Percentiles rank a stretch among this genome's conserved stretches.
Evolutionary conservation across 148 eudicot species (phyloP).

Genomic region (Tetragonia tetragonoides): DNA sequence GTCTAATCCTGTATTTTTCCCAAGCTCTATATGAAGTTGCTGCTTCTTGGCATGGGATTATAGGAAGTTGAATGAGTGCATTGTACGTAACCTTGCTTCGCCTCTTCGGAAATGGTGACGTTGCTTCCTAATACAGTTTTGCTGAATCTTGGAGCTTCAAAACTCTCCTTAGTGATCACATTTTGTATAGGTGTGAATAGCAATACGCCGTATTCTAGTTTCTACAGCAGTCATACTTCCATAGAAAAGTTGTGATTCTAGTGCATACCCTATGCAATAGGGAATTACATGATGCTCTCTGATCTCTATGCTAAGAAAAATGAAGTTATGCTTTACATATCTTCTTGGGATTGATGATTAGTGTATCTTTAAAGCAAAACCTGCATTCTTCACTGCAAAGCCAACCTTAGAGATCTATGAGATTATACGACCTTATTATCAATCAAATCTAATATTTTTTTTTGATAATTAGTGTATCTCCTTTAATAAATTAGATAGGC

Average conservation of each 20-base stretch:
- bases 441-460: conserved; percentile 20
- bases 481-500: no score
- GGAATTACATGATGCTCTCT: conserved; percentile 8
- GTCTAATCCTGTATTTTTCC: no score
- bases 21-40: neutral
- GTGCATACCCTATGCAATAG: neutral
- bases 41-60: neutral
- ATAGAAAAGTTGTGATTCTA: neutral
- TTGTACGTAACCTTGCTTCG: neutral
- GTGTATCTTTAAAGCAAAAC: conserved; percentile 31
- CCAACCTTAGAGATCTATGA: conserved; percentile 5
- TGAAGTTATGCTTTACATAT: conserved; percentile 7
- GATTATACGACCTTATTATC: neutral
- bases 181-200: neutral
- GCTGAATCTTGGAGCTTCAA: neutral
- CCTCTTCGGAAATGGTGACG: neutral
- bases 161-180: neutral
- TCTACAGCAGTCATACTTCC: neutral
- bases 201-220: neutral
- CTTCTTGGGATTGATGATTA: conserved; percentile 15
- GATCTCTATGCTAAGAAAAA: neutral
- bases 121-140: neutral
- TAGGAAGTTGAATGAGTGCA: neutral
- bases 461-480: no score
- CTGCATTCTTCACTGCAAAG: conserved; percentile 16